A percentile compares a stretch with the other conserved stretches of the same genome.
phyloP scores from a whole-genome alignment of 495 filamentous ascomycete genomes.

The Platismatia glauca region DNA sequence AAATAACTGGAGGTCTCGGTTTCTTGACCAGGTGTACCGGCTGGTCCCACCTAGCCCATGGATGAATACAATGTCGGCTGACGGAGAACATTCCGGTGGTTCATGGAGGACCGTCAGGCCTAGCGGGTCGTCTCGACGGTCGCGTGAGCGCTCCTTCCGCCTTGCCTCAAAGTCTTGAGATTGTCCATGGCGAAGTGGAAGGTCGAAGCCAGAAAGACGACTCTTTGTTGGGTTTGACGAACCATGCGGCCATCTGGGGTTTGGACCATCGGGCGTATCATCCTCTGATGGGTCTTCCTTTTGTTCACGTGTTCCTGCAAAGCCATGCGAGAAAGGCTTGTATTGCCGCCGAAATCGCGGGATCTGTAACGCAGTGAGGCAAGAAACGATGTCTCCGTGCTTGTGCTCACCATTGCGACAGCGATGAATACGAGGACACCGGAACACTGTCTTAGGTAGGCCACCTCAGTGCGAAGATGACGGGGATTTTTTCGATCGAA shows the following conservation, averaged over 20 bases:
- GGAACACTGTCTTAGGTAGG: not conserved
- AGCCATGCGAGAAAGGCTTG: not conserved
- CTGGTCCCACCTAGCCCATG: conserved; percentile 33
- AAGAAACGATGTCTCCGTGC: not conserved
- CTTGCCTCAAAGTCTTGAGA: not conserved
- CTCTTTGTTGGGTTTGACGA: not conserved
- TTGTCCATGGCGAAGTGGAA: not conserved
- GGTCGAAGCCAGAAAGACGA: not conserved
- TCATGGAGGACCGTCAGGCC: conserved; percentile 26
- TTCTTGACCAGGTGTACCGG: conserved; percentile 27
- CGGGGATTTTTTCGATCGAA: not conserved
- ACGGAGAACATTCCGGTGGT: conserved; percentile 18
- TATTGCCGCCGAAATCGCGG: not conserved
- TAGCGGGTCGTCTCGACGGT: not conserved
- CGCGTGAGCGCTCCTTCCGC: not conserved
- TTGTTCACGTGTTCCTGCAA: not conserved
- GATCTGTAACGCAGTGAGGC: not conserved
- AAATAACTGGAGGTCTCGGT: conserved; percentile 25
- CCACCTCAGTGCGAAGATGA: not conserved
- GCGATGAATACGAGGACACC: not conserved
- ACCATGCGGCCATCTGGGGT: not conserved
- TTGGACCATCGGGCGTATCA: not conserved
- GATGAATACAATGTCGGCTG: conserved; percentile 27
- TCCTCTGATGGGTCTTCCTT: not conserved
- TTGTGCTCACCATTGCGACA: not conserved